Conservation (phyloP, 306 rosid genomes). For the Acacia confusa region DNA sequence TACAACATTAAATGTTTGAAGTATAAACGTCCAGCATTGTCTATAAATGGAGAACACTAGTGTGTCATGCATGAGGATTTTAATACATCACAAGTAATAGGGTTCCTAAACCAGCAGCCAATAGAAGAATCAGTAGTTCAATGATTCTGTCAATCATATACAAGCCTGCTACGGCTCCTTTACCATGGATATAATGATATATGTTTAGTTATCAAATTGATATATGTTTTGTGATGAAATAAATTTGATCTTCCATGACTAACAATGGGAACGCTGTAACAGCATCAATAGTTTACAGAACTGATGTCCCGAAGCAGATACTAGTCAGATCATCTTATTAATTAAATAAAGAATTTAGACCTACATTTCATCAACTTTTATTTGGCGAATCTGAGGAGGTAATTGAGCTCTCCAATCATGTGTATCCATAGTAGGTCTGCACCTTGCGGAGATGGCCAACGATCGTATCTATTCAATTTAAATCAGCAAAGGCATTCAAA, state of each 20-base stretch:
- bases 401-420: conserved; percentile 37
- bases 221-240: background rate
- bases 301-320: background rate
- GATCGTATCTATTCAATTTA: background rate
- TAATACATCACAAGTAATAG: background rate
- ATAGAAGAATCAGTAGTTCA: background rate
- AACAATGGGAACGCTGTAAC: background rate
- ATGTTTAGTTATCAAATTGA: background rate
- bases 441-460: conserved; percentile 12
- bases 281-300: background rate
- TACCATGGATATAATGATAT: background rate
- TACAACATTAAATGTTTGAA: background rate
- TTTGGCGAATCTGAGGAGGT: conserved; percentile 19
- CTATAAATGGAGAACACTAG: background rate
- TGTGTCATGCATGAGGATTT: background rate
- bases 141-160: background rate
- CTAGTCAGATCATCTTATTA: background rate
- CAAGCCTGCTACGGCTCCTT: background rate
- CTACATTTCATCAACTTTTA: conserved; percentile 29
- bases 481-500: background rate
- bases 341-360: background rate
- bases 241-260: background rate
- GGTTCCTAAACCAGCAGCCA: background rate
- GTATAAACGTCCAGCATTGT: background rate
- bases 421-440: conserved; percentile 17